phyloP scores from a whole-genome alignment of 1,284 basidiomycete genomes.

The Cutaneotrichosporon sp. region DNA sequence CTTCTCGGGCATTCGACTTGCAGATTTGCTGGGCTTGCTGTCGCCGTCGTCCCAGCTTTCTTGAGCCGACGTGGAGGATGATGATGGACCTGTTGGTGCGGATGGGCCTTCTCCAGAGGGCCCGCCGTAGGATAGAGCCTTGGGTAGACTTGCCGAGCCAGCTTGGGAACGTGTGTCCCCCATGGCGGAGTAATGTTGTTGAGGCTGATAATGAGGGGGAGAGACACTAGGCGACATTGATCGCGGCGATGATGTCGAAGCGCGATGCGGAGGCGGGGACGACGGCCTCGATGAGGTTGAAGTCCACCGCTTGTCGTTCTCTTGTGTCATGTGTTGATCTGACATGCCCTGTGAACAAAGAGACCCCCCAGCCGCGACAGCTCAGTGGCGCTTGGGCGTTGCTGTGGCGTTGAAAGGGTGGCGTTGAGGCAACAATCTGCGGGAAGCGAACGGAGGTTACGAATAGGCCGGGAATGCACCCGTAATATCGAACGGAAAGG shows the following conservation, averaged over 20 bases:
- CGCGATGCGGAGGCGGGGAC: not conserved
- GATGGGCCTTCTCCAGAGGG: not conserved
- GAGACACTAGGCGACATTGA: not conserved
- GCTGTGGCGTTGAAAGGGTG: not conserved
- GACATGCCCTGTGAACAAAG: not conserved
- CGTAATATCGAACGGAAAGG: not conserved
- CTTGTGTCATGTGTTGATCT: not conserved
- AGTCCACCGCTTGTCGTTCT: not conserved
- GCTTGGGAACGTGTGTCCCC: not conserved
- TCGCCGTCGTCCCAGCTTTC: constrained; percentile 2
- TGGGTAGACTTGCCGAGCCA: not conserved
- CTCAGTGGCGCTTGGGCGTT: not conserved
- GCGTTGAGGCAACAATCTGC: not conserved
- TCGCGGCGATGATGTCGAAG: not conserved
- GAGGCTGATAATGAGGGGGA: not conserved
- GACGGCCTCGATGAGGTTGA: not conserved
- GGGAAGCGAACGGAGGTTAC: not conserved
- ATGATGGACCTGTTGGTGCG: not conserved
- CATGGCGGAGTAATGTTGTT: not conserved
- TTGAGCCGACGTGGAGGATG: not conserved
- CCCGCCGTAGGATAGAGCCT: not conserved
- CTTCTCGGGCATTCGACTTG: constrained; percentile 5
- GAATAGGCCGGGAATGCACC: not conserved
- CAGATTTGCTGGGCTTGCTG: not conserved
- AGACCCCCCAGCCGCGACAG: not conserved